phyloP scores from a whole-genome alignment of 2,329 filamentous ascomycete genomes.

The Tolypocladium paradoxum region DNA sequence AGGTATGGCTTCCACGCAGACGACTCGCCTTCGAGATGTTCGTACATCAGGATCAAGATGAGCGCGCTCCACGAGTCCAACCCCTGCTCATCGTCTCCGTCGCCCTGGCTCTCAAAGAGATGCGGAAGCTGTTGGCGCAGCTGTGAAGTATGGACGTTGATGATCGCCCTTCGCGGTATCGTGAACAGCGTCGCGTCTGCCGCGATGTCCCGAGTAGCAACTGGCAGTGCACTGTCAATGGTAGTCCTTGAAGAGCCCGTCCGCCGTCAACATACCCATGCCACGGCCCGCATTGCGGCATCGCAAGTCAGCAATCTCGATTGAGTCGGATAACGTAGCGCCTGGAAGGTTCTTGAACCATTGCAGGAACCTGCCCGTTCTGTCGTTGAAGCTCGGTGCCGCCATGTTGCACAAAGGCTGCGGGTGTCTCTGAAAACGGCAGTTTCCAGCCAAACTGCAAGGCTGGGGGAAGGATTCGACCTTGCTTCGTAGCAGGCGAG shows the following conservation, averaged over 20 bases:
- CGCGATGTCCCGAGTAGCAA: constrained; percentile 58
- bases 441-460: background rate
- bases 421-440: background rate
- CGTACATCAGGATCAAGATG: constrained; percentile 74
- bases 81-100: constrained; percentile 23
- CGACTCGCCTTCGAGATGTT: constrained; percentile 44
- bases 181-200: constrained; percentile 72
- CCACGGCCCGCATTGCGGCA: constrained; percentile 41
- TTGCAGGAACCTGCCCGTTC: constrained; percentile 34
- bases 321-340: constrained; percentile 40
- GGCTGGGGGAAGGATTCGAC: background rate
- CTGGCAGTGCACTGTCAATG: constrained; percentile 29
- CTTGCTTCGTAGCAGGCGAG: background rate
- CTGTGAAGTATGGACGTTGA: constrained; percentile 62
- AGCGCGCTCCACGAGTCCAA: constrained; percentile 45
- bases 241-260: background rate
- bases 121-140: constrained; percentile 47
- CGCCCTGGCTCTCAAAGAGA: constrained; percentile 33
- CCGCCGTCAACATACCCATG: constrained; percentile 30
- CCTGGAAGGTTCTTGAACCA: constrained; percentile 45
- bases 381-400: constrained; percentile 26
- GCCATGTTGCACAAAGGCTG: constrained; percentile 3
- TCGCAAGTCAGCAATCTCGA: constrained; percentile 42
- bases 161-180: constrained; percentile 60
- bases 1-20: constrained; percentile 75